Evolutionary conservation across 1,284 basidiomycete species (phyloP).

Genomic region (Trichosporon coremiiforme): DNA sequence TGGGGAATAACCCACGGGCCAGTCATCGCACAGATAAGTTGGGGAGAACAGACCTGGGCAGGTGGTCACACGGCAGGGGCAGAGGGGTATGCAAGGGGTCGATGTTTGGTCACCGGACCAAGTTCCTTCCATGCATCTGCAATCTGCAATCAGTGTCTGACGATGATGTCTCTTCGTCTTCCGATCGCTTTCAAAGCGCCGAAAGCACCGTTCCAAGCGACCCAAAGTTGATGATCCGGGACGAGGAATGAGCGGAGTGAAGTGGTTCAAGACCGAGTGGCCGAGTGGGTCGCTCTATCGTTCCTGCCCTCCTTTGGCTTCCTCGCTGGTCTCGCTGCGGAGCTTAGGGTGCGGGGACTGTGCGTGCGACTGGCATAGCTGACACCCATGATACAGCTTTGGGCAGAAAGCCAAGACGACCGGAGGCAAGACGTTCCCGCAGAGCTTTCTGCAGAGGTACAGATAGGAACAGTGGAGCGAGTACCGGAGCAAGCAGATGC

Average conservation of each 20-base stretch:
- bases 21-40: background rate
- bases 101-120: background rate
- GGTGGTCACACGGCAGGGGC: background rate
- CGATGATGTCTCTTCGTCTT: background rate
- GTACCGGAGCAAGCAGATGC: no score
- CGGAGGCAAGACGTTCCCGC: background rate
- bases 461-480: background rate
- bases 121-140: background rate
- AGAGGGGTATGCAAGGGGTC: background rate
- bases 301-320: background rate
- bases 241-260: background rate
- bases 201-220: no score
- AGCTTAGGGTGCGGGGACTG: no score
- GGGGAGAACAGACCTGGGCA: background rate
- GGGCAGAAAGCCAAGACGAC: background rate
- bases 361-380: no score
- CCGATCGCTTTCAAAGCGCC: background rate
- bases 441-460: background rate
- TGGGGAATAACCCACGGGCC: background rate
- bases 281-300: background rate
- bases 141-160: background rate
- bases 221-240: background rate
- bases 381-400: background rate
- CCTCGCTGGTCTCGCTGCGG: background rate
- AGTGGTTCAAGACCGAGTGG: background rate